Evolutionary conservation across 2,329 filamentous ascomycete species (phyloP), one percentile per base, ranked within the genome.

Genomic region (Xylariaceae sp.): DNA sequence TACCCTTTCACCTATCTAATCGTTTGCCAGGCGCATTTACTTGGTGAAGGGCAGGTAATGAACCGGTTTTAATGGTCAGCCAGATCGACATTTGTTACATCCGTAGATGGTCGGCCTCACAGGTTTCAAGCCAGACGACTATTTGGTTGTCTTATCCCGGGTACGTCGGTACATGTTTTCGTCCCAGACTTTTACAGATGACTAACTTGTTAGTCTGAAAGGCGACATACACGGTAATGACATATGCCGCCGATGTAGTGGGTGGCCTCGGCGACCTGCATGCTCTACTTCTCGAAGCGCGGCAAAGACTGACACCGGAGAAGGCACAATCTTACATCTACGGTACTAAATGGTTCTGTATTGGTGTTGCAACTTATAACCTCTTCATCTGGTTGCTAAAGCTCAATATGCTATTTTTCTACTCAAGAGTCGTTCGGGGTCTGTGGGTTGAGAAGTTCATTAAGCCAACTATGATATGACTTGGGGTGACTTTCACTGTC

Each of bases 361-460:
- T 63, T 1, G 67, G 66, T 2, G 55, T 65, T 27, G 53, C 54
- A 10, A 58, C 57, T 2, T 70, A 71, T 10, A 55, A 62, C 10
- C 48, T 61, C 11, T 60, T 69, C 22, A 54, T 71, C 4, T 71
- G 67, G 68, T 62, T 55, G 0, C 53, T 71, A 42, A 71, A 69
- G 45, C 55, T 71, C 23, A 68, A 67, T 53, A 69, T 70, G 65
- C 42, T 69, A 16, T 69, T 64, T 46, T 63, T 71, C 14, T 70
- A 68, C 43, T 54, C 56, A 12, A 64, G 67, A 1, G 54, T 70
- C 5, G 63, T 69, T 4, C 57, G 54, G 4, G 61, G 63, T 0
- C 44, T 69, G 1, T 66, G 62, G 60, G 62, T 64, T 0, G 58
- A 68, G 41, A 64, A 57, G 16, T 61, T 67, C 21, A 59, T 71